Evolutionary conservation across 2,329 filamentous ascomycete species (phyloP), one percentile per base, ranked within the genome.

Genomic region (Cadophora luteo-olivacea): DNA sequence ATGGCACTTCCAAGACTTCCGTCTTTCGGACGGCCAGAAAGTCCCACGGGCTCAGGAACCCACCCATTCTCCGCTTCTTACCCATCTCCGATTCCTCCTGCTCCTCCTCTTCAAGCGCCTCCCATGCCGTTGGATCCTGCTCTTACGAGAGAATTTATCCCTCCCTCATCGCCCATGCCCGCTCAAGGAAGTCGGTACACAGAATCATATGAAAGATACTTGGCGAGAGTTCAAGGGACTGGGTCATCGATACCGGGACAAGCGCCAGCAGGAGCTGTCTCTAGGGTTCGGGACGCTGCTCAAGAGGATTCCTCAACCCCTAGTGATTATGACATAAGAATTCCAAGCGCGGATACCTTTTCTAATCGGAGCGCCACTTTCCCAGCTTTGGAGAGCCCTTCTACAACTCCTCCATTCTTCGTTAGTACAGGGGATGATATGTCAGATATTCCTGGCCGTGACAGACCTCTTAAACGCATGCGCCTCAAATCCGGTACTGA

Each of bases 131-230:
- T 67, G 6, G 58, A 67, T 58, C 65, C 65, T 51, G 51, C 61
- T 55, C 33, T 61, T 11, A 55, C 22, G 19, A 16, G 55, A 61
- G 29, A 68, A 25, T 22, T 22, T 16, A 25, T 61, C 62, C 19
- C 41, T 19, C 52, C 25, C 8, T n/a, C 19, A 6, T 41, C 36
- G 11, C 54, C n/a, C 7, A 57, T 61, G 22, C 24, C 65, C 55
- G 16, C 66, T 68, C 32, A 54, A 19, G 49, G 48, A 22, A n/a
- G 25, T 54, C 19, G 32, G 22, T 72, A 73, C 58, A 62, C 72
- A 6, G 70, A 75, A 61, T 74, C 71, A 61, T 75, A 75, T 52
- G 73, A 76, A 63, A 70, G 71, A 61, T 72, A 73, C 24, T n/a
- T 24, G 14, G n/a, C 51, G 48, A 36, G 11, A 25, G 58, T 19